These are phyloP conservation scores for Lactarius trivialis DNA, from an alignment of 768 basidiomycete species.

Conservation along the genomic window DNA sequence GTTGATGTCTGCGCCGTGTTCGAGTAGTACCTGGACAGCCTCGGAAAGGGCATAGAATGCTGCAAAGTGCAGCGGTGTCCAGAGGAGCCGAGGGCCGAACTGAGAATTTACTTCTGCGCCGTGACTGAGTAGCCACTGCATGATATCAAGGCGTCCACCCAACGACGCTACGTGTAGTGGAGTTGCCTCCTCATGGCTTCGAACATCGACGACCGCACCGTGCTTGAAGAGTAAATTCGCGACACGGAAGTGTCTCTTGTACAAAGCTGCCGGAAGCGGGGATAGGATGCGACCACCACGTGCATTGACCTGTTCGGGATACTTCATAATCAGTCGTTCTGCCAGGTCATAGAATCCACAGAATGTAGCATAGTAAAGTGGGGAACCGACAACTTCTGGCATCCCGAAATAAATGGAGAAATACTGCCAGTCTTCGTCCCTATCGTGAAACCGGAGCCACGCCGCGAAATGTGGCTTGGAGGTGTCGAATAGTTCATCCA, in stretches of 20 bases:
- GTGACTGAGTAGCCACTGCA: not conserved
- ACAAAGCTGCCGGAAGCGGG: not conserved
- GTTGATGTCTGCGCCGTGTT: not conserved
- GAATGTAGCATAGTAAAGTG: not conserved
- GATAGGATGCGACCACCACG: not conserved
- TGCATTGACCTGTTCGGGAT: not conserved
- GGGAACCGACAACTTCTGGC: too few species aligned
- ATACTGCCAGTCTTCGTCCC: too few species aligned
- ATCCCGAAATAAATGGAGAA: too few species aligned
- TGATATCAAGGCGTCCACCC: not conserved
- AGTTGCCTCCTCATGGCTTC: not conserved
- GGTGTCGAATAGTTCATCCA: not conserved
- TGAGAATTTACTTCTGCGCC: too few species aligned
- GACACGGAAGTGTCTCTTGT: not conserved
- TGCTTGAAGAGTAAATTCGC: not conserved
- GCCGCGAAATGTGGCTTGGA: not conserved
- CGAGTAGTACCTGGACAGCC: too few species aligned
- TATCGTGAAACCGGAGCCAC: not conserved
- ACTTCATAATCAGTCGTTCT: not conserved
- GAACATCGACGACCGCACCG: not conserved
- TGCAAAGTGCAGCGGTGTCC: too few species aligned
- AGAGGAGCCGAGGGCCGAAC: not conserved
- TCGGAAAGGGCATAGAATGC: too few species aligned
- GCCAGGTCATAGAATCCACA: not conserved
- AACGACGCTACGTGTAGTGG: not conserved